Evolutionary conservation across 169 alveolate genomes (phyloP), one percentile per base, ranked within the genome.

Genomic region (Plasmodium vivax): DNA sequence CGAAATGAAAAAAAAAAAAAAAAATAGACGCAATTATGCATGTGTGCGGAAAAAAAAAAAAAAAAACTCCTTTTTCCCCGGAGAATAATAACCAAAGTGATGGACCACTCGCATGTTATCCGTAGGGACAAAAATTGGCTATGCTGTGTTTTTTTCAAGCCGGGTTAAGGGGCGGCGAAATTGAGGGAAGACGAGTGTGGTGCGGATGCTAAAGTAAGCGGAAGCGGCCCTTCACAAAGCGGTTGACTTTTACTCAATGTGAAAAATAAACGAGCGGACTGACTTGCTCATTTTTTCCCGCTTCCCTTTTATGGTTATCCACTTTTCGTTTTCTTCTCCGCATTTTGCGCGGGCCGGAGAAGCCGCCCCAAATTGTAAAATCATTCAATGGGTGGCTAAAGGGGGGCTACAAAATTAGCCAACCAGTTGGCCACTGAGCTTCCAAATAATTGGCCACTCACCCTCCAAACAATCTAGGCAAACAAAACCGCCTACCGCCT

Each of bases 11-110:
- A 77, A 30, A 30, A 77, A 30, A 77, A 77, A 32, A 77, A 77
- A 77, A 77, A 77, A 77, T 8, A 23, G 84, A 77, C 84, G 68
- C 41, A 77, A 38, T 43, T 38, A 77, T 36, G 27, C 47, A 77
- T 77, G 47, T 77, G 56, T 12, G 27, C n/a, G 3, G 27, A 45
- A 77, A 77, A 77, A 77, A 77, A 77, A 75, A 75, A 75, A 30
- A 38, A 62, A 56, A 56, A 62, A 62, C 3, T 23, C 16, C 77
- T 27, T 19, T 19, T 62, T 62, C 36, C 36, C 36, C 23, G 12
- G 77, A n/a, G 77, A 62, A 62, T 19, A 62, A 62, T 62, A 62
- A 62, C 7, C 12, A n/a, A 62, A 19, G 36, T 45, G 54, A 45
- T 45, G 16, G 54, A 45, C 54, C 54, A 45, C 16, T 7, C 54